Evolutionary conservation across 2,329 filamentous ascomycete genomes (phyloP).

Genomic region (Xylaria digitata): DNA sequence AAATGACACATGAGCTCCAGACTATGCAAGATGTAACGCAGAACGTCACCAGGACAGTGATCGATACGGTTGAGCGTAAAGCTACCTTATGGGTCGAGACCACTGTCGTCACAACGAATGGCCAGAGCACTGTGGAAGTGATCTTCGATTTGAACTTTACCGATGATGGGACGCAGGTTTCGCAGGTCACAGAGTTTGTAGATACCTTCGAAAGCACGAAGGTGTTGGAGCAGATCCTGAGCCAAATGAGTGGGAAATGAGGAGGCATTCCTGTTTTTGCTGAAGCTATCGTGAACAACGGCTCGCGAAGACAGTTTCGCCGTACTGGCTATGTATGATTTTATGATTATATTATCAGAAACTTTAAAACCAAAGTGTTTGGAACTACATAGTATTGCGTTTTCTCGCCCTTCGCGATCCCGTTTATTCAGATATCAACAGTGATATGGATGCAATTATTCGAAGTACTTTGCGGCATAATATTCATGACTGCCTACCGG

Average conservation of each 20-base stretch:
- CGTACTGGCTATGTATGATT: conserved; percentile 9
- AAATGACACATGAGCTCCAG: conserved; percentile 32
- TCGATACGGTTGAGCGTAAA: conserved; percentile 32
- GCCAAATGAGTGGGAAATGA: conserved; percentile 17
- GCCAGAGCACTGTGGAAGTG: conserved; percentile 36
- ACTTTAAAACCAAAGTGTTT: not conserved
- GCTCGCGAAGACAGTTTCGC: not conserved
- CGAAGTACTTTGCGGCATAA: not conserved
- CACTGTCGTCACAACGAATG: conserved; percentile 31
- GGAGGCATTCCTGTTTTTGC: not conserved
- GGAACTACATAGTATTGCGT: too few species aligned
- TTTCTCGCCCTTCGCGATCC: not conserved
- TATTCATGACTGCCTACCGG: not conserved
- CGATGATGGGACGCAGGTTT: conserved; percentile 38
- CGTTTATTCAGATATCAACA: not conserved
- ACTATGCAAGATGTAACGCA: conserved; percentile 38
- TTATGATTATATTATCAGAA: conserved; percentile 6
- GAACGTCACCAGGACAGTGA: conserved; percentile 39
- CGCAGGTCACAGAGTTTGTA: conserved; percentile 41
- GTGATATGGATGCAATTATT: not conserved
- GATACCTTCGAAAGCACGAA: conserved; percentile 40
- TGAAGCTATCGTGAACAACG: not conserved
- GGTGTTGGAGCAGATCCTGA: conserved; percentile 41
- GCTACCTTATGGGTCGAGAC: conserved; percentile 41
- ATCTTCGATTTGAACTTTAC: conserved; percentile 40